Percentiles rank a stretch among this genome's conserved stretches.
These are phyloP conservation scores for Rhypophila decipiens DNA, from an alignment of 495 filamentous ascomycete species.

Conservation along the genomic window DNA sequence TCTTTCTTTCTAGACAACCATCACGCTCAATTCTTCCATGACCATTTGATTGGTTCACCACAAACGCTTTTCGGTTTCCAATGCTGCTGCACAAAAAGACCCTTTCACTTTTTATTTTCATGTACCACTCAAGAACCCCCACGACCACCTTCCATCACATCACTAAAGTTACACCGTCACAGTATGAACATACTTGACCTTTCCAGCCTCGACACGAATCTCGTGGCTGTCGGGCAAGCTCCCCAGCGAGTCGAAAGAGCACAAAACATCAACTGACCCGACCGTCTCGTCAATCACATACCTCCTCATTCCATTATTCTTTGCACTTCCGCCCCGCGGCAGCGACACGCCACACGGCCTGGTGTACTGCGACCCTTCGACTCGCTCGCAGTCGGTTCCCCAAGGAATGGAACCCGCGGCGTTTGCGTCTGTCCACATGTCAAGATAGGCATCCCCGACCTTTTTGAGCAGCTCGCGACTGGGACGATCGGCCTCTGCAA, in stretches of 20 bases:
- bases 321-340: constrained; percentile 33
- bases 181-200: constrained; percentile 43
- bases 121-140: no score
- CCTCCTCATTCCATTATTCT: constrained; percentile 34
- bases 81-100: no score
- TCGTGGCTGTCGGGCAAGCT: constrained; percentile 42
- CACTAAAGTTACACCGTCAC: constrained; percentile 29
- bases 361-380: constrained; percentile 35
- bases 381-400: constrained; percentile 42
- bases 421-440: constrained; percentile 43
- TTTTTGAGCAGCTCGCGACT: constrained; percentile 35
- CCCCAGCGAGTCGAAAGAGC: constrained; percentile 40
- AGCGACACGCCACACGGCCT: constrained; percentile 33
- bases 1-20: no score
- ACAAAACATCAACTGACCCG: constrained; percentile 41
- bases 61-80: no score
- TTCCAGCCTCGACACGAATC: constrained; percentile 34
- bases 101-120: no score
- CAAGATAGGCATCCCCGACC: constrained; percentile 41
- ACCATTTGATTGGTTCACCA: no score
- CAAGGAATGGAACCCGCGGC: constrained; percentile 39
- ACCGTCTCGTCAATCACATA: constrained; percentile 47
- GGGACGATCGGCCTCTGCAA: constrained; percentile 17
- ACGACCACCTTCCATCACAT: no score
- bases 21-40: no score